Conservation (phyloP, 129 eudicot species). For the Flaveria trinervia region DNA sequence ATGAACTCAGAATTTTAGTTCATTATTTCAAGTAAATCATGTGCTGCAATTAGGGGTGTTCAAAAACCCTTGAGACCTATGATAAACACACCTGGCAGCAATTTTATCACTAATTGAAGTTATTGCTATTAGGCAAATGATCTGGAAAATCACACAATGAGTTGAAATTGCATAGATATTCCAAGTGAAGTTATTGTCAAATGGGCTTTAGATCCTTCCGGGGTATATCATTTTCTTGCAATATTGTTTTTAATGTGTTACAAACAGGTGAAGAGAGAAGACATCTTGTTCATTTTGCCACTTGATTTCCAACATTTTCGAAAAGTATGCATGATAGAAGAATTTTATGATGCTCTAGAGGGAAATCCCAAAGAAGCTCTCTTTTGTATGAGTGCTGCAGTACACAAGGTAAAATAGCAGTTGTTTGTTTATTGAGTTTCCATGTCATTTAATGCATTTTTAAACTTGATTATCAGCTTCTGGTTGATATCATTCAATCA, state of each 20-base stretch:
- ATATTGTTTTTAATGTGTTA: slow-evolving; percentile 3
- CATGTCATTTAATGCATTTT: not conserved
- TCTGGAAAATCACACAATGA: not conserved
- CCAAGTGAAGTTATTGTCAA: not conserved
- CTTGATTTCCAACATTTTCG: slow-evolving; percentile 81
- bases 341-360: slow-evolving; percentile 52
- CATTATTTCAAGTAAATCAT: not conserved
- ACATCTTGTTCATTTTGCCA: slow-evolving; percentile 49
- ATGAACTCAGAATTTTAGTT: not conserved
- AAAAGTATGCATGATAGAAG: slow-evolving; percentile 49
- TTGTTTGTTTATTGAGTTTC: not conserved
- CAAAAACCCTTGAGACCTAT: no score
- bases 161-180: not conserved
- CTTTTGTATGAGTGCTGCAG: slow-evolving; percentile 78
- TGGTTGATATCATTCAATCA: slow-evolving; percentile 39
- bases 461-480: slow-evolving; percentile 6
- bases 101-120: not conserved
- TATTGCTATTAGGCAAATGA: not conserved
- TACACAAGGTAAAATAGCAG: slow-evolving; percentile 61
- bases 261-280: slow-evolving; percentile 57
- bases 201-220: slow-evolving; percentile 1
- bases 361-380: slow-evolving; percentile 88
- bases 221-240: not conserved
- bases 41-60: not conserved
- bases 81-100: not conserved